Percentiles rank a stretch among this genome's conserved stretches.
Evolutionary conservation across 306 rosid genomes (phyloP).

Genomic region (Cicer yamashitae): DNA sequence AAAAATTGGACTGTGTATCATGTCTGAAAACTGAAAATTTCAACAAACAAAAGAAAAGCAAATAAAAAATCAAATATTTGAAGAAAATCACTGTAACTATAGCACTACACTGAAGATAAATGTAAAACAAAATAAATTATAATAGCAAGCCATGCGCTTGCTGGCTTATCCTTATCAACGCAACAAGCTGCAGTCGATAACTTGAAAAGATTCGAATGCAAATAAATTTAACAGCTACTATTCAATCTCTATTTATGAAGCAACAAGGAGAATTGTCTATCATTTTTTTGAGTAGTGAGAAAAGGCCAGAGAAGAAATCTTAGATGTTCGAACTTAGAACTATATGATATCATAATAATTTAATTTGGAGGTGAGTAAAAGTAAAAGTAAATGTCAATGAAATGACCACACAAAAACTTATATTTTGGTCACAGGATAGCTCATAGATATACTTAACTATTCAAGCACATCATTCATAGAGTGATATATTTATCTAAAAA

Average conservation of each 20-base stretch:
- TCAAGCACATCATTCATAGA: slow-evolving; percentile 34
- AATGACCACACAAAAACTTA: slow-evolving; percentile 17
- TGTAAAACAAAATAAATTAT: slow-evolving; percentile 22
- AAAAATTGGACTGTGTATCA: slow-evolving; percentile 7
- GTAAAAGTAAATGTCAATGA: background rate
- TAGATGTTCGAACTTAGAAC: background rate
- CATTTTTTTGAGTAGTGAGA: background rate
- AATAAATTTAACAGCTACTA: slow-evolving; percentile 23
- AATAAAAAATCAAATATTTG: slow-evolving; percentile 26
- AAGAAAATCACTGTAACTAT: slow-evolving; percentile 20
- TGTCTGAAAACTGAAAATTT: slow-evolving; percentile 17
- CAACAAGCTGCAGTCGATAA: slow-evolving; percentile 12
- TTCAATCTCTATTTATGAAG: slow-evolving; percentile 15
- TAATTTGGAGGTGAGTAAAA: background rate
- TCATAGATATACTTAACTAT: slow-evolving; percentile 1
- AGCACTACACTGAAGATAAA: slow-evolving; percentile 13
- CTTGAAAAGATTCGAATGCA: slow-evolving; percentile 11
- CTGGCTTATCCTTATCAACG: slow-evolving; percentile 6
- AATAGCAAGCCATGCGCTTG: slow-evolving; percentile 17
- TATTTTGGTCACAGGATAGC: slow-evolving; percentile 25
- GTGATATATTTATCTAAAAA: slow-evolving; percentile 12
- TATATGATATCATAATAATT: slow-evolving; percentile 1
- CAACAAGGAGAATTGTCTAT: slow-evolving; percentile 17
- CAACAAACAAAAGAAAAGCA: slow-evolving; percentile 14
- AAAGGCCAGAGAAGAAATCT: slow-evolving; percentile 5